Evolutionary conservation across 768 basidiomycete genomes (phyloP), one percentile per base, ranked within the genome.

Genomic region (Boletus coccyginus): DNA sequence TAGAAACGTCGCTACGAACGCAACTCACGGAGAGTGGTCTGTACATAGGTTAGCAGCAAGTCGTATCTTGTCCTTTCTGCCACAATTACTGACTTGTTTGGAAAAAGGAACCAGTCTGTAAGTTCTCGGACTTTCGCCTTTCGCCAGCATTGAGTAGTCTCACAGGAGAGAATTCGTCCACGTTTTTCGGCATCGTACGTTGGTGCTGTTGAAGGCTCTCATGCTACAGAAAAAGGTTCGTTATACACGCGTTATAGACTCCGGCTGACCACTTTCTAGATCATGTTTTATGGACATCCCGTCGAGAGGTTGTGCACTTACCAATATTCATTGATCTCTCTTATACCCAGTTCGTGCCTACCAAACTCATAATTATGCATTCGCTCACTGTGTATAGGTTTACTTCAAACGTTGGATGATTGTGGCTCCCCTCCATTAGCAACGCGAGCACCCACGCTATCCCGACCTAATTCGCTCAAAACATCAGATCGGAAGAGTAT

Each of bases 251-350:
- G 19, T 52, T 17, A 38, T 53, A 27, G 33, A 39, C 49, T 63
- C 17, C 55, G 44, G 21, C 50, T 64, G 43, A 66, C 39, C 17
- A 14, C 27, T 36, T 29, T 7, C 48, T 66, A 96, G 94, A 90
- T 98, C 56, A 89, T 98, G 87, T 95, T 99, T 72, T 97, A 83
- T 65, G 95, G 95, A 7, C 92, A 96, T 66, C 96, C 96, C 0
- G 96, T 98, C 3, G 97, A 99, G 72, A 86, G 87, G 45, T 75
- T 99, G 19, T 98, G 96, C 75, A 98, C 94, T 27, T 98, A 93
- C 67, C 97, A 99, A 70, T 99, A 99, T 70, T 96, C 94, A 0
- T 79, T 98, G n/a, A 83, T 97, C 46, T 94, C 96, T 0, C 78
- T 98, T 9, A 81, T 98, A 57, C 96, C 96, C 11, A 90, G 92